Percentiles rank a stretch among this genome's conserved stretches.
phyloP scores from a whole-genome alignment of 2,329 filamentous ascomycete genomes.

The Botrytis byssoidea region DNA sequence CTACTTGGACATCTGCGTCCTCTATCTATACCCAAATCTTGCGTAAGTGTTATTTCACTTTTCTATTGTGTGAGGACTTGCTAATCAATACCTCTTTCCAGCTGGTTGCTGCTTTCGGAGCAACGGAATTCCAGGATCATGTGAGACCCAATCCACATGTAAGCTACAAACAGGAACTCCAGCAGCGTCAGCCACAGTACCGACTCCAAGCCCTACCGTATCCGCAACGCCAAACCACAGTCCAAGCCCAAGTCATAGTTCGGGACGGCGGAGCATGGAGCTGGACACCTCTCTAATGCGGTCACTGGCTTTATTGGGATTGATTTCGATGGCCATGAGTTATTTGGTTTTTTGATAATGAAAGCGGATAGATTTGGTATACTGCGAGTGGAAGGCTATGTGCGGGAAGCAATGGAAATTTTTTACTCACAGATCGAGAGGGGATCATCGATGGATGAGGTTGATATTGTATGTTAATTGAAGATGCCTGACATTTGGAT shows the following conservation, averaged over 20 bases:
- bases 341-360: not conserved
- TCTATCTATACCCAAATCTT: not conserved
- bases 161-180: not conserved
- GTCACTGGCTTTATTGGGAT: not conserved
- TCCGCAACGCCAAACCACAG: not conserved
- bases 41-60: not conserved
- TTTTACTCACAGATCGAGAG: accelerated
- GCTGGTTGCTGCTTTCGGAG: not conserved
- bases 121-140: not conserved
- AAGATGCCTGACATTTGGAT: not conserved
- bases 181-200: not conserved
- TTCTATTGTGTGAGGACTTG: accelerated
- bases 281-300: accelerated
- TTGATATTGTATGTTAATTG: accelerated
- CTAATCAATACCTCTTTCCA: not conserved
- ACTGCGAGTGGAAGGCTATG: accelerated
- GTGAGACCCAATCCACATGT: not conserved
- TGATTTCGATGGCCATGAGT: not conserved
- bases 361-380: accelerated
- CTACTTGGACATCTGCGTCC: not conserved
- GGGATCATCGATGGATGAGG: not conserved
- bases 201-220: not conserved
- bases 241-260: not conserved
- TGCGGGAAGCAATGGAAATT: not conserved
- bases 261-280: not conserved